Conservation (phyloP, 805 yeast genomes). For the Pichia deserticola region DNA sequence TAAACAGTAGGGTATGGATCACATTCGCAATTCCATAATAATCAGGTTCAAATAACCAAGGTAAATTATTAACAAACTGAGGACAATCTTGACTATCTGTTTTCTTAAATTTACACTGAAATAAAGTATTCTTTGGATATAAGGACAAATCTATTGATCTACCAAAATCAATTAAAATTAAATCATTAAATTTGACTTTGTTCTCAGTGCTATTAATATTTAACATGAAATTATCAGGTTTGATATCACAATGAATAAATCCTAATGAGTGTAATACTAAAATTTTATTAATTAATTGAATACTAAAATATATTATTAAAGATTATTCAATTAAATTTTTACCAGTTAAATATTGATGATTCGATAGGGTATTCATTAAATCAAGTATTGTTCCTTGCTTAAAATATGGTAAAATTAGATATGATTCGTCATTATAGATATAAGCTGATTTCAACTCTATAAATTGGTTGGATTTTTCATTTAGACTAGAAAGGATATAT, state of each 20-base stretch:
- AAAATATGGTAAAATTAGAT: conserved; percentile 53
- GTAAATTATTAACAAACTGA: conserved; percentile 49
- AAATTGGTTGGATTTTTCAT: conserved; percentile 28
- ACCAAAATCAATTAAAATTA: conserved; percentile 66
- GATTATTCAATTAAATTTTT: conserved; percentile 46
- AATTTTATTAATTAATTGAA: conserved; percentile 54
- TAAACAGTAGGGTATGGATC: conserved; percentile 67
- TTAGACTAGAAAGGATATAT: conserved; percentile 57
- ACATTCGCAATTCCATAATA: conserved; percentile 76
- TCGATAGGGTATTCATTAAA: conserved; percentile 42
- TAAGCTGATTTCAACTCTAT: conserved; percentile 47
- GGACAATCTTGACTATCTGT: conserved; percentile 62
- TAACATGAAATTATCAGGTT: conserved; percentile 82
- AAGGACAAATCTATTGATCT: conserved; percentile 65
- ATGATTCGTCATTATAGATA: conserved; percentile 59
- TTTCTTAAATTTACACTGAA: conserved; percentile 51
- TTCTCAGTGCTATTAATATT: conserved; percentile 32
- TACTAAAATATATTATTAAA: conserved; percentile 53
- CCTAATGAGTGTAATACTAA: conserved; percentile 56
- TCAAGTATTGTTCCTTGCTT: conserved; percentile 71
- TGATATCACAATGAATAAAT: conserved; percentile 78
- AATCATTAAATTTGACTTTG: conserved; percentile 15
- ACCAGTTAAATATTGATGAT: conserved; percentile 14
- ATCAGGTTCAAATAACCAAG: conserved; percentile 79
- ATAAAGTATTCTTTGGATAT: conserved; percentile 43